phyloP scores from a whole-genome alignment of 2,329 filamentous ascomycete species.

The Harringtonia aguacate region DNA sequence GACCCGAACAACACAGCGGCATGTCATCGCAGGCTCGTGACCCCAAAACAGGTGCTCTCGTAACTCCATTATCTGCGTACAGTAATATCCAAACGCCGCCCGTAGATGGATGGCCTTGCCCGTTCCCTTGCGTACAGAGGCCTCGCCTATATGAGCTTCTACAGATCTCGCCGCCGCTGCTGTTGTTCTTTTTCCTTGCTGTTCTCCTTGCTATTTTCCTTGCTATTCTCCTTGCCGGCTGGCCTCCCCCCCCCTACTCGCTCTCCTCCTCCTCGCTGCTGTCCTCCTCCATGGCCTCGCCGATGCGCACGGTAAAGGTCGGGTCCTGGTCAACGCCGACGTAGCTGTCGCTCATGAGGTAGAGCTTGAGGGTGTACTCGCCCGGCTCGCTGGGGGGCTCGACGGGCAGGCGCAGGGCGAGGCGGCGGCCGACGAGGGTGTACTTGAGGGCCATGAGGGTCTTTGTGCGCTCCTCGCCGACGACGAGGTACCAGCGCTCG shows the following conservation, averaged over 20 bases:
- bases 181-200: too few relatives aligned
- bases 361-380: conserved; percentile 79
- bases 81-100: too few relatives aligned
- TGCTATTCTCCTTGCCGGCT: too few relatives aligned
- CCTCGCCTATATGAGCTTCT: too few relatives aligned
- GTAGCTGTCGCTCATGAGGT: conserved; percentile 95
- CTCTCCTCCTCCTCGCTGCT: conserved; percentile 56
- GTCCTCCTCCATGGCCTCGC: conserved; percentile 92
- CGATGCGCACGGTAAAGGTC: conserved; percentile 72
- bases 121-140: too few relatives aligned
- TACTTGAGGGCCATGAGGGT: conserved; percentile 88
- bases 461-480: conserved; percentile 84
- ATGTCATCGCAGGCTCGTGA: too few relatives aligned
- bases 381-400: conserved; percentile 68
- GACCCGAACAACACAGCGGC: too few relatives aligned
- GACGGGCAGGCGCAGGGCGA: conserved; percentile 77
- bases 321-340: conserved; percentile 95
- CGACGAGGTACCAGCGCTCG: conserved; percentile 98
- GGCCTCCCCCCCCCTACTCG: background rate
- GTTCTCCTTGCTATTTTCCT: too few relatives aligned
- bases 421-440: conserved; percentile 67
- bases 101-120: too few relatives aligned
- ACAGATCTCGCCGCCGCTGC: too few relatives aligned
- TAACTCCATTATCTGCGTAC: too few relatives aligned
- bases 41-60: too few relatives aligned